A percentile compares a stretch with the other conserved stretches of the same genome.
Conservation (phyloP, 2,329 filamentous ascomycete genomes). For the Talaromyces funiculosus region DNA sequence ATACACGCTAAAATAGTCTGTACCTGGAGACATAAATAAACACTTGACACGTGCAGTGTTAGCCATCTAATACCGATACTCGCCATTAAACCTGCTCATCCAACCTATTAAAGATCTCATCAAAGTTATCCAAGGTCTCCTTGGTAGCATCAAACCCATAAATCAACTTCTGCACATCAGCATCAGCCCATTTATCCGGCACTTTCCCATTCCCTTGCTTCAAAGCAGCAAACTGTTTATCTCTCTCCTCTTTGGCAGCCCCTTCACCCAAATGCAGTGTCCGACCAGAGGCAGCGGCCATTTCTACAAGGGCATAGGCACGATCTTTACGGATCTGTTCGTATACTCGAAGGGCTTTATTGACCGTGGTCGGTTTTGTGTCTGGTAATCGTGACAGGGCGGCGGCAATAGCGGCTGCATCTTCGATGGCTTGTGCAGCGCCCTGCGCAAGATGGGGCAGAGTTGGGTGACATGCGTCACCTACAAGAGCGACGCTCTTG, state of each 20-base stretch:
- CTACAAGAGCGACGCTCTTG: conserved; percentile 28
- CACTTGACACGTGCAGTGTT: too few species aligned
- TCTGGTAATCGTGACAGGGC: conserved; percentile 47
- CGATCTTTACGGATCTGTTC: conserved; percentile 52
- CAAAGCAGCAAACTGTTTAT: conserved; percentile 52
- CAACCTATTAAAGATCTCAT: conserved; percentile 37
- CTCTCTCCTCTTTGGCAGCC: conserved; percentile 54
- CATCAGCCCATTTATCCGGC: conserved; percentile 64
- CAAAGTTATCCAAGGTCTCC: conserved; percentile 50
- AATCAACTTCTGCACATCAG: conserved; percentile 62
- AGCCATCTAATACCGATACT: background rate
- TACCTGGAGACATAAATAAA: background rate
- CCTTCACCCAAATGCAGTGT: conserved; percentile 54
- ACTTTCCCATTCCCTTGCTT: conserved; percentile 44
- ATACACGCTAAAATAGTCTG: background rate
- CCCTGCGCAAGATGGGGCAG: conserved; percentile 62
- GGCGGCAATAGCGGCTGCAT: conserved; percentile 46
- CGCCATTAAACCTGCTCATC: background rate
- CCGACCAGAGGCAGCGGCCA: conserved; percentile 51
- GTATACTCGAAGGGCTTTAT: conserved; percentile 52
- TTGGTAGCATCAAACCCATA: conserved; percentile 59
- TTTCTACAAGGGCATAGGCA: conserved; percentile 52
- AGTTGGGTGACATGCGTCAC: conserved; percentile 59
- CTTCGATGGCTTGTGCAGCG: conserved; percentile 63
- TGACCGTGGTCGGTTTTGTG: conserved; percentile 42